These are phyloP conservation scores for Carallia pectinifolia DNA, from an alignment of 345 rosid species.

Conservation along the genomic window DNA sequence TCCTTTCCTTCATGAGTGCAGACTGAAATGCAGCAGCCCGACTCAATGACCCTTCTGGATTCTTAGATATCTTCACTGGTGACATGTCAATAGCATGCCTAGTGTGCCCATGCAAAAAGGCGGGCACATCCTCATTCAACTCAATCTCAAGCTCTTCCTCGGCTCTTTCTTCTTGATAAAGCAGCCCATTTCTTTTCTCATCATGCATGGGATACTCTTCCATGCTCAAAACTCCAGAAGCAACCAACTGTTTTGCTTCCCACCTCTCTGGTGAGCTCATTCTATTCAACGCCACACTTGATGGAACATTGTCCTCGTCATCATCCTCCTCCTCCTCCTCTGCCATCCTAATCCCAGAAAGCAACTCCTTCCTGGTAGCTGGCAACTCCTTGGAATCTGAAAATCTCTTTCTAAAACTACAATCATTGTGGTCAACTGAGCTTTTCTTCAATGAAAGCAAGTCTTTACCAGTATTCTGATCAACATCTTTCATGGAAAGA, in stretches of 20 bases:
- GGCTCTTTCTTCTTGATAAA: slow-evolving; percentile 76
- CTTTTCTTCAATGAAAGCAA: slow-evolving; percentile 70
- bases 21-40: slow-evolving; percentile 95
- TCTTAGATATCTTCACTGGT: slow-evolving; percentile 87
- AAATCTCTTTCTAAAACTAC: slow-evolving; percentile 53
- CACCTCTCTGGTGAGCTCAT: slow-evolving; percentile 88
- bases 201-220: slow-evolving; percentile 75
- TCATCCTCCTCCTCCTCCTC: slow-evolving; percentile 68
- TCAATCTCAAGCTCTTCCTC: slow-evolving; percentile 96
- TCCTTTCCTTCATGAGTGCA: slow-evolving; percentile 79
- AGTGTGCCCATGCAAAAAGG: slow-evolving; percentile 77
- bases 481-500: slow-evolving; percentile 85
- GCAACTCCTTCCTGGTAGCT: slow-evolving; percentile 9
- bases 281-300: slow-evolving; percentile 69
- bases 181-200: slow-evolving; percentile 78
- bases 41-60: slow-evolving; percentile 90
- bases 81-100: slow-evolving; percentile 74
- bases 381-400: slow-evolving; percentile 37
- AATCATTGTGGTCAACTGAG: slow-evolving; percentile 32
- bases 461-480: slow-evolving; percentile 79
- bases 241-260: slow-evolving; percentile 90
- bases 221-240: slow-evolving; percentile 68
- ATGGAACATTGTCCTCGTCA: slow-evolving; percentile 26
- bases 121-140: slow-evolving; percentile 86
- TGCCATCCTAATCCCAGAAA: slow-evolving; percentile 67